Conservation (phyloP, 192 early-diverging fungal species). For the Backusella psychrophila region DNA sequence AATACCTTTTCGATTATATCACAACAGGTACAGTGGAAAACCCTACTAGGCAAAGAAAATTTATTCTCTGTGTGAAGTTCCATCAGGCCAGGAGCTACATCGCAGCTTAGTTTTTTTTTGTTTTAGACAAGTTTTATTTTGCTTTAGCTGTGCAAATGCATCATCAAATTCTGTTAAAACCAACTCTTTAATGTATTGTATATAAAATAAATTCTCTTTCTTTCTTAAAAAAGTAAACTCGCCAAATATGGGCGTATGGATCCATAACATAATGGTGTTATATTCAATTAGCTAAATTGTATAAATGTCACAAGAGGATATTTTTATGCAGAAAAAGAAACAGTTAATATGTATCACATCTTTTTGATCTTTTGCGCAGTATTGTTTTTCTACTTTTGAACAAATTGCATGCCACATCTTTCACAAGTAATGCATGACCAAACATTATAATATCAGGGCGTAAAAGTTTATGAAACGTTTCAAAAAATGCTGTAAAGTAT, state of each 20-base stretch:
- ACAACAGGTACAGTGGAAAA: neutral
- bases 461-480: neutral
- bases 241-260: no score
- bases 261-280: neutral
- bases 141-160: neutral
- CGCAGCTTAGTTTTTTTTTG: neutral
- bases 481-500: neutral
- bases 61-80: neutral
- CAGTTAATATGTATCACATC: neutral
- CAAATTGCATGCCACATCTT: neutral
- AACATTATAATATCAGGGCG: neutral
- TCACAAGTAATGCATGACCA: neutral
- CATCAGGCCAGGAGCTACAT: neutral
- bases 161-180: neutral
- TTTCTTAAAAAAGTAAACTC: no score
- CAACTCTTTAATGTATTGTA: neutral
- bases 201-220: neutral
- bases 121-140: neutral
- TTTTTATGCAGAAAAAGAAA: neutral
- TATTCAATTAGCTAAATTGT: neutral
- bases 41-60: neutral
- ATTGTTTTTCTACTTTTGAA: neutral
- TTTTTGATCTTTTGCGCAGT: neutral
- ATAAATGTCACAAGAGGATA: neutral
- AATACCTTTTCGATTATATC: slow-evolving; percentile 1